These are phyloP conservation scores for Saturnispora bothae DNA, from an alignment of 805 yeast genomes.

Conservation along the genomic window DNA sequence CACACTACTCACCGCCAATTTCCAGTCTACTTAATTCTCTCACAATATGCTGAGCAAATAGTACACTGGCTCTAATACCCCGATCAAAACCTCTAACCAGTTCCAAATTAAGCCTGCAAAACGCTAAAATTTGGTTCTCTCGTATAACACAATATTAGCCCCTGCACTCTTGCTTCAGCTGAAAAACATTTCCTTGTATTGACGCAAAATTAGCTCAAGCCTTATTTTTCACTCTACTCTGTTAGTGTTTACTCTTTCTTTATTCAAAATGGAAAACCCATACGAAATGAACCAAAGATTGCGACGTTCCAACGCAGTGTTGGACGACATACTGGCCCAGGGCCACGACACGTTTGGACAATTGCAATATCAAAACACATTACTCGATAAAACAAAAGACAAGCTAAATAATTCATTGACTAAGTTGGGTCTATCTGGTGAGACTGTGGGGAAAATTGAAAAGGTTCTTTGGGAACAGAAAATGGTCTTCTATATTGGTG, in stretches of 20 bases:
- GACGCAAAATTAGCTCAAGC: too few relatives aligned
- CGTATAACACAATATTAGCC: too few relatives aligned
- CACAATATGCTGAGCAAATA: too few relatives aligned
- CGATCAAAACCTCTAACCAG: too few relatives aligned
- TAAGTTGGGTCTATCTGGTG: constrained; percentile 79
- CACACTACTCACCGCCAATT: too few relatives aligned
- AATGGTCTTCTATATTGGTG: constrained; percentile 73
- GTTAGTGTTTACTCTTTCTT: not conserved
- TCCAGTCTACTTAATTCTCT: too few relatives aligned
- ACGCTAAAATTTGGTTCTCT: too few relatives aligned
- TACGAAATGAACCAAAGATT: not conserved
- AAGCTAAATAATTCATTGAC: constrained; percentile 58
- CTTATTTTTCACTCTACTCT: too few relatives aligned
- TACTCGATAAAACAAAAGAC: constrained; percentile 50
- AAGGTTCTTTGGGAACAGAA: constrained; percentile 79
- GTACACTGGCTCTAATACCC: too few relatives aligned
- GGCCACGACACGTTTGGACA: constrained; percentile 82
- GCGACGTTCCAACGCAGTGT: constrained; percentile 58
- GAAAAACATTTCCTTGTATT: too few relatives aligned
- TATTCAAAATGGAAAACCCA: constrained; percentile 2
- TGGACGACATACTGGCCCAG: constrained; percentile 85
- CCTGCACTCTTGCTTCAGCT: too few relatives aligned
- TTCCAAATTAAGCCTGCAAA: too few relatives aligned
- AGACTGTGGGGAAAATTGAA: constrained; percentile 72
- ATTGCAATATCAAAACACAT: constrained; percentile 72